Evolutionary conservation across 2,329 filamentous ascomycete genomes (phyloP).

Genomic region (Monilinia vaccinii-corymbosi): DNA sequence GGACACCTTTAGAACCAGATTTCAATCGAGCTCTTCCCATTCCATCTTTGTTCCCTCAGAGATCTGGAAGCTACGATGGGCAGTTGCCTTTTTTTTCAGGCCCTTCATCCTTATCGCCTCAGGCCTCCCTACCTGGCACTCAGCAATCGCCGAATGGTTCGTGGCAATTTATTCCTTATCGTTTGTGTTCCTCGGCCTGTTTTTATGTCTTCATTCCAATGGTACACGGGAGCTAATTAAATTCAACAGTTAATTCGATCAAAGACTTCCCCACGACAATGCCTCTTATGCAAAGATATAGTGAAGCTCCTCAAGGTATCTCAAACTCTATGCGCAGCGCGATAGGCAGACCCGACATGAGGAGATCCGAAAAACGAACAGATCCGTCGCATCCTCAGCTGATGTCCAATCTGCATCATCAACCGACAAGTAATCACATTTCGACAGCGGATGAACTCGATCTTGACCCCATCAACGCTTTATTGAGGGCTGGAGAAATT

Average conservation of each 20-base stretch:
- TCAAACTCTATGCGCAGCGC: conserved; percentile 1
- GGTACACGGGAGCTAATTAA: conserved; percentile 7
- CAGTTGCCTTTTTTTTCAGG: conserved; percentile 24
- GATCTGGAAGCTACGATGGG: conserved; percentile 22
- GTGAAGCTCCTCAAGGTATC: conserved; percentile 4
- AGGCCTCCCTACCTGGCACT: conserved; percentile 11
- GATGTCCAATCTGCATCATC: conserved; percentile 9
- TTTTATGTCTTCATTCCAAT: not conserved
- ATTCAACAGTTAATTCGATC: conserved; percentile 13
- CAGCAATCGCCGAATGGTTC: conserved; percentile 25
- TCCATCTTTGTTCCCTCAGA: conserved; percentile 22
- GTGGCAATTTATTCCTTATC: conserved; percentile 2
- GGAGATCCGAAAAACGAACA: not conserved
- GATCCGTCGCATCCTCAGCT: conserved; percentile 7
- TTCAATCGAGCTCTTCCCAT: conserved; percentile 25
- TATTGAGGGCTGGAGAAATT: conserved; percentile 50
- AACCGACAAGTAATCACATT: conserved; percentile 18
- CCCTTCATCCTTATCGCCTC: conserved; percentile 25
- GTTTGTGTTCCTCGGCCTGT: not conserved
- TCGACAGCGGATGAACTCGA: conserved; percentile 26
- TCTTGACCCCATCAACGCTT: conserved; percentile 50
- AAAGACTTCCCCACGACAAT: conserved; percentile 20
- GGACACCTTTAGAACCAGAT: conserved; percentile 27
- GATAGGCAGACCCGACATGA: not conserved
- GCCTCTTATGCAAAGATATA: conserved; percentile 21